Conservation (phyloP, 2,329 filamentous ascomycete genomes). For the Cryphonectria parasitica region DNA sequence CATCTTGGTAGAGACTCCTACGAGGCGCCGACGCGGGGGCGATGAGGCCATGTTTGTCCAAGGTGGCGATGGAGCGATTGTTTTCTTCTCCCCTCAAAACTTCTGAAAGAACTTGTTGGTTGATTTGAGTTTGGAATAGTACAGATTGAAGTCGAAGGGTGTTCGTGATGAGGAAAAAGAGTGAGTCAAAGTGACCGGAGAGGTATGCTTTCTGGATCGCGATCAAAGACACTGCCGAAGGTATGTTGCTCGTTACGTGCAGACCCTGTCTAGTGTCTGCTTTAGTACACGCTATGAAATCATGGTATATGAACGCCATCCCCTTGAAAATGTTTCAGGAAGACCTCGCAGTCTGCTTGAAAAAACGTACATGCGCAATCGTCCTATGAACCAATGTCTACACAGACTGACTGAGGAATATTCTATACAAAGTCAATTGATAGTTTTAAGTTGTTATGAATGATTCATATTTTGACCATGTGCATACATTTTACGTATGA, state of each 20-base stretch:
- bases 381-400: background rate
- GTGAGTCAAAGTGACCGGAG: too few relatives aligned
- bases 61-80: background rate
- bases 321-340: background rate
- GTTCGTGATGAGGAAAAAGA: background rate
- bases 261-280: background rate
- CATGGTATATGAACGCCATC: background rate
- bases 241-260: background rate
- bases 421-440: background rate
- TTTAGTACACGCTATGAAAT: background rate
- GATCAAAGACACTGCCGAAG: background rate
- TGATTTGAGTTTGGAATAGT: background rate
- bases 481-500: background rate
- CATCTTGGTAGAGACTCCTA: conserved; percentile 63
- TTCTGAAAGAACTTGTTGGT: background rate
- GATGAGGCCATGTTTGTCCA: conserved; percentile 34
- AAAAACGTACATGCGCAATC: too few relatives aligned
- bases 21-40: conserved; percentile 59
- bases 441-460: too few relatives aligned
- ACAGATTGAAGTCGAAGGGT: too few relatives aligned
- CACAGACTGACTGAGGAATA: background rate
- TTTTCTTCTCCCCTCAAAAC: too few relatives aligned
- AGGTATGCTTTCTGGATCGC: background rate
- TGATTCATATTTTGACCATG: background rate
- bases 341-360: background rate